phyloP scores from a whole-genome alignment of 371 early-diverging fungal genomes.

The Mucor circinelloides region DNA sequence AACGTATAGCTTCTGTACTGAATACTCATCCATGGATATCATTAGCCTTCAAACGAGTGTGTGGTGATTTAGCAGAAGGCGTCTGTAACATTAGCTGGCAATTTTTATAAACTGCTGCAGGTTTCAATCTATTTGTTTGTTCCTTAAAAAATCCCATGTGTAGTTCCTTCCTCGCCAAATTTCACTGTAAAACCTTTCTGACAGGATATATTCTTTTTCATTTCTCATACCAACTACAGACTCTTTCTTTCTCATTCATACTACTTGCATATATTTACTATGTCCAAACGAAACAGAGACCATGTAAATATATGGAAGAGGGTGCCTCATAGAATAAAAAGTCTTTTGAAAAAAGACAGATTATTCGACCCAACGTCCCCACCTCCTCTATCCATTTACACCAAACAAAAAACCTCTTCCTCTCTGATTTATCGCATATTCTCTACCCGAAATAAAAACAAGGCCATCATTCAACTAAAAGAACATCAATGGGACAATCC shows the following conservation, averaged over 20 bases:
- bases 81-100: slow-evolving; percentile 22
- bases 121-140: slow-evolving; percentile 16
- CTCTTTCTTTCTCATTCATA: slow-evolving; percentile 1
- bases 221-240: background rate
- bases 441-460: slow-evolving; percentile 5
- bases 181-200: background rate
- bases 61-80: slow-evolving; percentile 14
- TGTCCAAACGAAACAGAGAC: slow-evolving; percentile 8
- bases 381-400: background rate
- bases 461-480: slow-evolving; percentile 1
- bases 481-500: slow-evolving; percentile 8
- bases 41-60: slow-evolving; percentile 16
- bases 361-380: background rate
- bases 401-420: slow-evolving; percentile 4
- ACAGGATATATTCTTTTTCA: background rate
- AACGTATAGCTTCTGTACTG: background rate
- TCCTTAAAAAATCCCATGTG: slow-evolving; percentile 4
- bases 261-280: slow-evolving; percentile 3
- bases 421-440: slow-evolving; percentile 16
- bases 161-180: slow-evolving; percentile 10
- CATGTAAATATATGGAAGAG: slow-evolving; percentile 11
- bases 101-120: background rate
- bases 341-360: slow-evolving; percentile 6
- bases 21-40: background rate
- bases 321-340: slow-evolving; percentile 15